Conservation (phyloP, 2,329 filamentous ascomycete species). For the Fusarium secorum region DNA sequence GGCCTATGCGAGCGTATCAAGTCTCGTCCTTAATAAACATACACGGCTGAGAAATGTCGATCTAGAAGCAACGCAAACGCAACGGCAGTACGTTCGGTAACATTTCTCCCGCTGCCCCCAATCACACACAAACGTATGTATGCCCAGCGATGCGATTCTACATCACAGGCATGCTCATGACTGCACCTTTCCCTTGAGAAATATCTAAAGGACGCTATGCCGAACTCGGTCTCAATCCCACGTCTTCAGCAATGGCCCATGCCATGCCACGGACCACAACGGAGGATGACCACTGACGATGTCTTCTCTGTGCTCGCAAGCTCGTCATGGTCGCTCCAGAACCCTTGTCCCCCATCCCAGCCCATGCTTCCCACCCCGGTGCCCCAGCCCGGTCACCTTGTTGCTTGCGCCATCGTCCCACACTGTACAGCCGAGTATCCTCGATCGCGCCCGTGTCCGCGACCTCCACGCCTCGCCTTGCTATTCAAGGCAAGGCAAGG, state of each 20-base stretch:
- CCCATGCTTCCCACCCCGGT: slow-evolving; percentile 35
- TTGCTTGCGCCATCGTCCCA: slow-evolving; percentile 45
- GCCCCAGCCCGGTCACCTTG: slow-evolving; percentile 39
- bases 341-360: slow-evolving; percentile 35
- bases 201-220: slow-evolving; percentile 24
- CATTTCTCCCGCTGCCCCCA: not conserved
- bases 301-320: slow-evolving; percentile 22
- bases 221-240: slow-evolving; percentile 32
- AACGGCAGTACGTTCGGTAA: not conserved
- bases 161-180: slow-evolving; percentile 1
- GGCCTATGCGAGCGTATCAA: slow-evolving; percentile 14
- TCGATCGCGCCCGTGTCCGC: slow-evolving; percentile 40
- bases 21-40: not conserved
- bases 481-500: slow-evolving; percentile 37
- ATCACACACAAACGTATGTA: not conserved
- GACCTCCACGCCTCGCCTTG: slow-evolving; percentile 41
- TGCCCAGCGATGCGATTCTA: slow-evolving; percentile 1
- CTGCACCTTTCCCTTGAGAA: slow-evolving; percentile 23
- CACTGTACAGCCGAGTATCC: slow-evolving; percentile 44
- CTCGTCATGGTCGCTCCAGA: slow-evolving; percentile 41
- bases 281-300: slow-evolving; percentile 32
- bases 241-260: slow-evolving; percentile 36
- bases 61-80: not conserved
- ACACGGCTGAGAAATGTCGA: not conserved
- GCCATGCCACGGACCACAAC: slow-evolving; percentile 27